Conservation (phyloP, 2,329 filamentous ascomycete genomes). For the Cladosporium cucumerinum region DNA sequence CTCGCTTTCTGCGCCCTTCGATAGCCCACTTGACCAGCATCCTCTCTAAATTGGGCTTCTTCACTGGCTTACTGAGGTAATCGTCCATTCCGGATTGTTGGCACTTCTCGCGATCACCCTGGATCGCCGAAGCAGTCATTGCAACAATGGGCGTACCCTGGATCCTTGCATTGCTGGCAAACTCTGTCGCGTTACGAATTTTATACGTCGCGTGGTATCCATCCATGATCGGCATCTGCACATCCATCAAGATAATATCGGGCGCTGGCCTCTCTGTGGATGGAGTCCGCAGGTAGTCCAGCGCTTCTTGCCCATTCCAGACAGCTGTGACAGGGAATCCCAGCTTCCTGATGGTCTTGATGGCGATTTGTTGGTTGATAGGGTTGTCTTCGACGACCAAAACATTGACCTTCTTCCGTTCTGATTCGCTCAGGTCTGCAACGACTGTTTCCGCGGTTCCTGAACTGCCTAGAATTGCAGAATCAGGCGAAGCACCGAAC, state of each 20-base stretch:
- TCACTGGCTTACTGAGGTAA: slow-evolving; percentile 69
- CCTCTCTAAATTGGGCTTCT: slow-evolving; percentile 62
- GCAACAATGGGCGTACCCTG: slow-evolving; percentile 69
- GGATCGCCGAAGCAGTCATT: slow-evolving; percentile 78
- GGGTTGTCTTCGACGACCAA: slow-evolving; percentile 78
- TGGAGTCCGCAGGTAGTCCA: slow-evolving; percentile 61
- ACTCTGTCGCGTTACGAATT: slow-evolving; percentile 65
- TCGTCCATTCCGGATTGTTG: slow-evolving; percentile 73
- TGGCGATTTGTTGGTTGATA: slow-evolving; percentile 70
- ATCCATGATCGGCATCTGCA: slow-evolving; percentile 60
- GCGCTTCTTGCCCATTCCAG: slow-evolving; percentile 75
- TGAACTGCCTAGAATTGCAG: slow-evolving; percentile 20
- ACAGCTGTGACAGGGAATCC: slow-evolving; percentile 68
- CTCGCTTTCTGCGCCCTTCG: slow-evolving; percentile 38
- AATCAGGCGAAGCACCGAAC: slow-evolving; percentile 20
- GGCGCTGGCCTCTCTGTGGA: slow-evolving; percentile 53
- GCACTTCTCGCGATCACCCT: slow-evolving; percentile 73
- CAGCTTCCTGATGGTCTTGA: slow-evolving; percentile 70
- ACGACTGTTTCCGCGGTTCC: slow-evolving; percentile 37
- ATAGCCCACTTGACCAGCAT: slow-evolving; percentile 69
- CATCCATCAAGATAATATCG: slow-evolving; percentile 62
- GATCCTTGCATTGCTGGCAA: slow-evolving; percentile 53
- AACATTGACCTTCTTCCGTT: slow-evolving; percentile 64
- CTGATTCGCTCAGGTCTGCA: slow-evolving; percentile 53
- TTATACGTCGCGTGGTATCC: slow-evolving; percentile 75